These are phyloP conservation scores for Zostera marina DNA, from an alignment of 116 monocot species.

Conservation along the genomic window DNA sequence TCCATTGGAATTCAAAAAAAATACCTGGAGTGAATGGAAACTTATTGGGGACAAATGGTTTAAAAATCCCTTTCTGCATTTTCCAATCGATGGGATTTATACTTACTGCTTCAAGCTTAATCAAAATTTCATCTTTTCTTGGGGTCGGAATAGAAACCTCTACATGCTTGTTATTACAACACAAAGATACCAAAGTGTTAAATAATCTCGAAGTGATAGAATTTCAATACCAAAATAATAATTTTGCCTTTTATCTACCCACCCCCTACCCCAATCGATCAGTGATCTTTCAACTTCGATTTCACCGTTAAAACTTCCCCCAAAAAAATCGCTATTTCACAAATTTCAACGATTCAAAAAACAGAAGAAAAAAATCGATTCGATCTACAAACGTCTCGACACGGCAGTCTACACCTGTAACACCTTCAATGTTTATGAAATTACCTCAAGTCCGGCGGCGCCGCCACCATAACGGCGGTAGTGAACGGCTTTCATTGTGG, in stretches of 20 bases:
- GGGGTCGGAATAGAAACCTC: constrained; percentile 56
- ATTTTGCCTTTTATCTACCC: no score
- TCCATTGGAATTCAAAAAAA: not conserved
- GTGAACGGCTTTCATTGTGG: constrained; percentile 39
- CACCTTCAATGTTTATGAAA: no score
- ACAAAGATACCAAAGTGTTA: not conserved
- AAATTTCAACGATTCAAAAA: no score
- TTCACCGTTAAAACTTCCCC: no score
- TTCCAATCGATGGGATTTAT: constrained; percentile 71
- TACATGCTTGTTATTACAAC: constrained; percentile 34
- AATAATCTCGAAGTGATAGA: not conserved
- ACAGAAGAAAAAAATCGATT: no score
- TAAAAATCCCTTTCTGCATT: constrained; percentile 44
- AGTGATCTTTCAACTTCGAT: no score
- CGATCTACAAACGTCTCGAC: no score
- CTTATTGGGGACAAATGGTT: constrained; percentile 46
- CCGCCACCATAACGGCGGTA: constrained; percentile 54
- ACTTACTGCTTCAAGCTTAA: constrained; percentile 54
- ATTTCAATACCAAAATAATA: not conserved
- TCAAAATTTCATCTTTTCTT: constrained; percentile 43
- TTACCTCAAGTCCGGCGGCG: constrained; percentile 32
- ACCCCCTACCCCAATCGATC: no score
- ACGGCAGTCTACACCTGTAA: no score
- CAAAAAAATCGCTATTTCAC: no score
- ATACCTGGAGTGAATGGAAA: constrained; percentile 70